phyloP scores from a whole-genome alignment of 345 rosid species.

The Lepidium sativum region DNA sequence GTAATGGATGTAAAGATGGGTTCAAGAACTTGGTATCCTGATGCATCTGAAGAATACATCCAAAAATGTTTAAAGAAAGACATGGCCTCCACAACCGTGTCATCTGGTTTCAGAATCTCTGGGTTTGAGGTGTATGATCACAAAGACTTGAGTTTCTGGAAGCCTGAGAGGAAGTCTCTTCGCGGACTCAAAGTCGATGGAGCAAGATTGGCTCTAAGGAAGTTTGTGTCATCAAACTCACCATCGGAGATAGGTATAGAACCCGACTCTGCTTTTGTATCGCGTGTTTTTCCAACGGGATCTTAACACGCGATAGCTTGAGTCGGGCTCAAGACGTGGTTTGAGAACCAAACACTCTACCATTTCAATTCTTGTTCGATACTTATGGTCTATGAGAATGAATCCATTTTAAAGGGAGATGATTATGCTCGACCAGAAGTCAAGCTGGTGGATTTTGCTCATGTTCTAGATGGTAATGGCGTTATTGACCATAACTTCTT shows the following conservation, averaged over 20 bases:
- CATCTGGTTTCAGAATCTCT: constrained; percentile 70
- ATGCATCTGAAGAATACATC: constrained; percentile 64
- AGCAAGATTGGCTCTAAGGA: constrained; percentile 48
- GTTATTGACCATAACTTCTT: constrained; percentile 91
- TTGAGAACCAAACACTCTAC: constrained; percentile 78
- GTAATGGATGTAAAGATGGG: constrained; percentile 89
- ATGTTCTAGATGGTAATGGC: constrained; percentile 71
- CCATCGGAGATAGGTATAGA: constrained; percentile 18
- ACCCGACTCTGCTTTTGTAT: constrained; percentile 57
- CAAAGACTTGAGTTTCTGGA: constrained; percentile 50
- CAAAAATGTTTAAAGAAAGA: constrained; percentile 62
- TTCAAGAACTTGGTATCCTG: constrained; percentile 91
- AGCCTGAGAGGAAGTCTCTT: constrained; percentile 50
- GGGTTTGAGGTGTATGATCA: constrained; percentile 51
- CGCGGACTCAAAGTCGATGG: constrained; percentile 35
- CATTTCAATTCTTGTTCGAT: constrained; percentile 88
- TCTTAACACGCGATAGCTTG: too few relatives aligned
- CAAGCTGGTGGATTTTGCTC: constrained; percentile 93
- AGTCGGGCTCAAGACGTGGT: constrained; percentile 89
- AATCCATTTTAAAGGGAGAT: constrained; percentile 30
- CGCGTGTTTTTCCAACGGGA: constrained; percentile 42
- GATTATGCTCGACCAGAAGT: constrained; percentile 35
- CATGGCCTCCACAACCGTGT: constrained; percentile 36
- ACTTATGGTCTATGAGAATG: constrained; percentile 61
- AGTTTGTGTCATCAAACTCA: constrained; percentile 71